Base-by-base conservation (phyloP, 1,139 yeast species). In the Eremothecium coryli region DNA sequence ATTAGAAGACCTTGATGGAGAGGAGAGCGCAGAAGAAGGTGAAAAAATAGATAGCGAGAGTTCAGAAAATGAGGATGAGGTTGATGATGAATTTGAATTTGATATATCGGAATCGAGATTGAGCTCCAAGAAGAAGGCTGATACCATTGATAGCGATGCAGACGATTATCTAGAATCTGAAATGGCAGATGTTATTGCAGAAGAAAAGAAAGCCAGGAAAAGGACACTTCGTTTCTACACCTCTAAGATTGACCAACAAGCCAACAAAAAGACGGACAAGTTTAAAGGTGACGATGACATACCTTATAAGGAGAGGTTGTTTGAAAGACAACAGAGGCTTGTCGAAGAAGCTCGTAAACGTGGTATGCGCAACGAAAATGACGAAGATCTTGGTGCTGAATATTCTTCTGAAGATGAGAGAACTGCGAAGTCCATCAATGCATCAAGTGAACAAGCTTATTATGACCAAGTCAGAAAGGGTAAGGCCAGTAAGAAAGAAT, bases 191-290 rank as follows among this genome's bases (percentile, higher is more conserved):
- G 77, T 85, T 32, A 97, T 90, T 56, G 70, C 73, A 42, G 94
- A 85, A 54, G 98, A 88, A 36, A 86, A 90, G 58, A 72, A 70
- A 38, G 74, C 77, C 28, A 78, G 94, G 52, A 84, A 82, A 65
- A 78, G 76, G 58, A 73, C 94, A 1, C 73, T 90, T 49, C 77
- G 97, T 48, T 93, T 90, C 76, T 90, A 90, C 68, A 90, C 98
- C 1, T 82, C 97, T 41, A 90, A 88, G 62, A 88, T 90, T 59
- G 96, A 86, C 58, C 88, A 82, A 60, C 82, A 82, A 33, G 75
- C 71, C 26, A 70, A 72, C 44, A 75, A 73, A 54, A 71, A 69
- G 41, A 62, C 58, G 25, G 80, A 75, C 42, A 69, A 64, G 45
- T 73, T 62, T 45, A 71, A 81, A 29, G 98, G 97, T 46, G 98